Conservation (phyloP, 148 eudicot species). For the Heliamphora exappendiculata region DNA sequence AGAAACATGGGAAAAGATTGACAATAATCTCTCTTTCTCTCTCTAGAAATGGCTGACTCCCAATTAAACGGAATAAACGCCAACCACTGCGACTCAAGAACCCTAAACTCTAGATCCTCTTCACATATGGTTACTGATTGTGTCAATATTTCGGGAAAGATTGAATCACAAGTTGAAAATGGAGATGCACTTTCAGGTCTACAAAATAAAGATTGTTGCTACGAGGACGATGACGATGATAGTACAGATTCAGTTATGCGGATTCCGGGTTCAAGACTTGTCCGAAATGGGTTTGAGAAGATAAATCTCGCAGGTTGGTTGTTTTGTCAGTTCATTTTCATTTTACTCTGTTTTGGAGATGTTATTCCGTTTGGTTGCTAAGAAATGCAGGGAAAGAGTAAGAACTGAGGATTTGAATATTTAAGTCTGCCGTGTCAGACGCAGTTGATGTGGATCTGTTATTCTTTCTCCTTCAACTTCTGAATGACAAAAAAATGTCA, state of each 20-base stretch:
- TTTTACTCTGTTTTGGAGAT: not conserved
- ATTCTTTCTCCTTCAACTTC: not conserved
- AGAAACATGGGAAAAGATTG: not conserved
- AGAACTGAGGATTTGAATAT: not conserved
- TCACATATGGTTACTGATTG: constrained; percentile 16
- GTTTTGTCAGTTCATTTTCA: not conserved
- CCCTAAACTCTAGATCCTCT: constrained; percentile 26
- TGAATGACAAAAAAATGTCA: not conserved
- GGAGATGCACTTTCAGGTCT: not conserved
- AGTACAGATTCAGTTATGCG: constrained; percentile 31
- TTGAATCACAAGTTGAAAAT: not conserved
- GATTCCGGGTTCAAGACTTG: constrained; percentile 35
- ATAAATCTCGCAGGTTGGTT: constrained; percentile 33
- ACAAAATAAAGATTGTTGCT: not conserved
- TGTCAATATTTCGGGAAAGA: not conserved
- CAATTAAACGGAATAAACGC: not conserved
- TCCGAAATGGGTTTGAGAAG: constrained; percentile 33
- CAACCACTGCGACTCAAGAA: constrained; percentile 11
- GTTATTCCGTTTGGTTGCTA: not conserved
- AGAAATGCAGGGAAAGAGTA: not conserved
- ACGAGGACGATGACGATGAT: constrained; percentile 23
- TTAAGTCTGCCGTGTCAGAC: no score
- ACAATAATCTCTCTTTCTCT: not conserved
- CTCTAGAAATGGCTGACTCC: not conserved
- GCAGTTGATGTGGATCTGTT: not conserved